phyloP scores from a whole-genome alignment of 208 protist genomes.

The Leptomonas seymouri region DNA sequence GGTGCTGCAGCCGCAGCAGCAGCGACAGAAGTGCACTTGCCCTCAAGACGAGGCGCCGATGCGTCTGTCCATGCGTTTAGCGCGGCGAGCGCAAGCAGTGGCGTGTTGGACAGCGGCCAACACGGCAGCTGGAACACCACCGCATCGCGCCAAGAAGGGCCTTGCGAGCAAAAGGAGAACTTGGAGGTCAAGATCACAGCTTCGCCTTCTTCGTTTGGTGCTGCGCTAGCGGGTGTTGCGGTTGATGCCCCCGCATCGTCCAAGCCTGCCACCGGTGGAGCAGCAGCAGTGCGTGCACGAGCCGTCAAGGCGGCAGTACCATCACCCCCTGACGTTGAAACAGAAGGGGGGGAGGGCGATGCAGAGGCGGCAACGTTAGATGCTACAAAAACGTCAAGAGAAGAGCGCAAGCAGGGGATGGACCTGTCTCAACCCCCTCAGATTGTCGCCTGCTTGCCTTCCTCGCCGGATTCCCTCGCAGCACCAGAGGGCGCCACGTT shows the following conservation, averaged over 20 bases:
- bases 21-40: conserved; percentile 15
- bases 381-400: neutral
- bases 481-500: conserved; percentile 2
- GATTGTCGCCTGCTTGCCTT: neutral
- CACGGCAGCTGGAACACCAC: neutral
- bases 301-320: no score
- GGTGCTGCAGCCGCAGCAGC: no score
- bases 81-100: conserved; percentile 1
- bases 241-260: no score
- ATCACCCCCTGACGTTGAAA: no score
- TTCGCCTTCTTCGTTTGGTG: neutral
- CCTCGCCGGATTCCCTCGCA: neutral
- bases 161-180: neutral
- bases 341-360: neutral
- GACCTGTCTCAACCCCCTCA: neutral
- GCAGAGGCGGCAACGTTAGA: neutral
- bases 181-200: neutral
- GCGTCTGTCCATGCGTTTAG: neutral
- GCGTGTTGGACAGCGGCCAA: neutral
- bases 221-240: no score
- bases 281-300: no score
- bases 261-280: no score
- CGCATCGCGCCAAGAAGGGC: neutral
- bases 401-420: neutral
- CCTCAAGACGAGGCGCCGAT: neutral